Evolutionary conservation across 495 filamentous ascomycete species (phyloP).

Genomic region (Tuber borchii): DNA sequence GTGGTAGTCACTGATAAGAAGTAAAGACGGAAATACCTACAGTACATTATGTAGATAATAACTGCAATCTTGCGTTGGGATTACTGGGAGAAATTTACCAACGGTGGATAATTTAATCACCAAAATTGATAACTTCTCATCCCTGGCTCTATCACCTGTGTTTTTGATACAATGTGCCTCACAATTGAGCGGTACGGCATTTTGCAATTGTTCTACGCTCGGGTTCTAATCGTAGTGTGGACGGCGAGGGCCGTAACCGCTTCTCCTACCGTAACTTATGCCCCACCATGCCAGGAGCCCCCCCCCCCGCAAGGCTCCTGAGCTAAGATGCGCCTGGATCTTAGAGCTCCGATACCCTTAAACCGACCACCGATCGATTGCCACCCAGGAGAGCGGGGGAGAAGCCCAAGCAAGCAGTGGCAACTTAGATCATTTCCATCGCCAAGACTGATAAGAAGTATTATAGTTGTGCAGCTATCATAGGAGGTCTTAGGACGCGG

Average conservation of each 20-base stretch:
- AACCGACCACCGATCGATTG: too few relatives aligned
- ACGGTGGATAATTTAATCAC: background rate
- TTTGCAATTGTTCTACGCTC: background rate
- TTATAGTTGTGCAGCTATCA: background rate
- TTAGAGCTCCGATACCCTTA: background rate
- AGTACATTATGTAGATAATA: background rate
- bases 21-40: background rate
- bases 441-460: background rate
- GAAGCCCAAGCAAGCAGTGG: background rate
- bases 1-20: background rate
- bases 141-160: background rate
- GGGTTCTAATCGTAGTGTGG: background rate
- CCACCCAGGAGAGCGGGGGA: too few relatives aligned
- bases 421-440: background rate
- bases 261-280: too few relatives aligned
- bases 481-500: background rate
- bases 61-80: background rate
- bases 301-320: background rate
- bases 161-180: background rate
- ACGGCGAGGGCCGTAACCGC: background rate
- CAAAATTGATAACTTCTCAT: too few relatives aligned
- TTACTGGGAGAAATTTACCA: too few relatives aligned
- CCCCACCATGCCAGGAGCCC: background rate
- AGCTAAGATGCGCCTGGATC: background rate
- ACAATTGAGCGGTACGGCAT: background rate